Evolutionary conservation across 2,329 filamentous ascomycete species (phyloP).

Genomic region (Pseudogymnoascus sp.): DNA sequence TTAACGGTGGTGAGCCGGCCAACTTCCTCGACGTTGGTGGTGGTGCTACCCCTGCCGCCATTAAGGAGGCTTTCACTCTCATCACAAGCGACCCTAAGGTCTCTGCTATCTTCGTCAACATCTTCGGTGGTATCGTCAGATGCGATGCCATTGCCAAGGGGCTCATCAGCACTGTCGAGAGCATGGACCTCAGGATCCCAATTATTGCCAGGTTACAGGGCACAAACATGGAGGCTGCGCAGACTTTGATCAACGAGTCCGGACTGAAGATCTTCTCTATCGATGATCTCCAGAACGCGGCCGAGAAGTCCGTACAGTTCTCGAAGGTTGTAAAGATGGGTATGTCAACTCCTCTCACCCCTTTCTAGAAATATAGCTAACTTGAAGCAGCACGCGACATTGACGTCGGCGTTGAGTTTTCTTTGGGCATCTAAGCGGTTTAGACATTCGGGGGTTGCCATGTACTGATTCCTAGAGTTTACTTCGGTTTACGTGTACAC

Average conservation of each 20-base stretch:
- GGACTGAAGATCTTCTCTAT: slow-evolving; percentile 99
- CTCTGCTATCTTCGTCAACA: slow-evolving; percentile 98
- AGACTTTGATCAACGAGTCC: slow-evolving; percentile 89
- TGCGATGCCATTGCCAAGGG: slow-evolving; percentile 97
- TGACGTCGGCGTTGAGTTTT: slow-evolving; percentile 93
- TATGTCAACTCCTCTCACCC: slow-evolving; percentile 38
- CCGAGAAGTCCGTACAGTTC: slow-evolving; percentile 97
- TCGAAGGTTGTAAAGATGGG: slow-evolving; percentile 99
- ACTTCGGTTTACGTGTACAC: slow-evolving; percentile 6
- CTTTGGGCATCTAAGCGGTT: slow-evolving; percentile 67
- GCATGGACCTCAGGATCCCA: slow-evolving; percentile 91
- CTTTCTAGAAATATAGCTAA: slow-evolving; percentile 18
- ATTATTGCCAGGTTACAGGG: slow-evolving; percentile 96
- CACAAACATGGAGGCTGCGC: slow-evolving; percentile 94
- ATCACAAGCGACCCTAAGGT: slow-evolving; percentile 99
- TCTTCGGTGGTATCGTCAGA: slow-evolving; percentile 97
- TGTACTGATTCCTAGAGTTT: slow-evolving; percentile 8
- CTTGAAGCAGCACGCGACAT: slow-evolving; percentile 69
- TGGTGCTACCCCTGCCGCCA: slow-evolving; percentile 91
- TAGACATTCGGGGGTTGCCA: slow-evolving; percentile 10
- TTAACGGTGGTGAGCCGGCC: slow-evolving; percentile 89
- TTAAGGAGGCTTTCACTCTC: slow-evolving; percentile 95
- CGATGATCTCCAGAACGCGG: slow-evolving; percentile 91
- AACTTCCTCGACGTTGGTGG: slow-evolving; percentile 99
- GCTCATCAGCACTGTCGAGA: slow-evolving; percentile 87